Conservation (phyloP, 768 basidiomycete genomes). For the Termitomyces sp. region DNA sequence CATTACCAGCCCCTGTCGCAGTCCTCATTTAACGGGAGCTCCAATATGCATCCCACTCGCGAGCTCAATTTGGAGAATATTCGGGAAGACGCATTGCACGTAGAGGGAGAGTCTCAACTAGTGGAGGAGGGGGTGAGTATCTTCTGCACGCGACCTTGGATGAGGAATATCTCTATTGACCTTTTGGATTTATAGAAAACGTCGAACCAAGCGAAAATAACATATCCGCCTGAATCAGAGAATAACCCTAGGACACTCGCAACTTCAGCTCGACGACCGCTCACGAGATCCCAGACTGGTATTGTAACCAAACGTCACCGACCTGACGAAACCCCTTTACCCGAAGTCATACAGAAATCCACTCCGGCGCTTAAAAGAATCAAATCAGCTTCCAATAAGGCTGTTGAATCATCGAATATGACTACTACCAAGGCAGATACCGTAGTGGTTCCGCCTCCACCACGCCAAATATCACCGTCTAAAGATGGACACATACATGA, state of each 20-base stretch:
- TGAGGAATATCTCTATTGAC: background rate
- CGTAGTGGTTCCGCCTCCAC: background rate
- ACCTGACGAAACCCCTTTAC: conserved; percentile 15
- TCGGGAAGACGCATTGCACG: conserved; percentile 11
- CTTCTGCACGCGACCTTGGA: background rate
- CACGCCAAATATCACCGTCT: conserved; percentile 3
- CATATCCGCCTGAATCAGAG: background rate
- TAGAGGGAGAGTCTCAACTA: background rate
- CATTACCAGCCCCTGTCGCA: conserved; percentile 19
- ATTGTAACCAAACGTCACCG: conserved; percentile 26
- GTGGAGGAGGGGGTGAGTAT: conserved; percentile 9
- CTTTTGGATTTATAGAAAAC: background rate
- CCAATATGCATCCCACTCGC: conserved; percentile 19
- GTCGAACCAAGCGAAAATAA: background rate
- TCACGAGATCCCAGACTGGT: conserved; percentile 36
- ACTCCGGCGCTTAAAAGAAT: conserved; percentile 11
- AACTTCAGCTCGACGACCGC: conserved; percentile 23
- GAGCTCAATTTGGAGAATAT: conserved; percentile 19
- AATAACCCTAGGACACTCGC: background rate
- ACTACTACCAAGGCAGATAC: background rate
- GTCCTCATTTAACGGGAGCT: conserved; percentile 7
- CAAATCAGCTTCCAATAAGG: background rate
- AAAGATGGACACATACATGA: background rate
- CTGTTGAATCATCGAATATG: background rate
- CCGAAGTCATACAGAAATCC: conserved; percentile 7